phyloP scores from a whole-genome alignment of 352 stramenopile species.

The Phytophthora pistaciae region DNA sequence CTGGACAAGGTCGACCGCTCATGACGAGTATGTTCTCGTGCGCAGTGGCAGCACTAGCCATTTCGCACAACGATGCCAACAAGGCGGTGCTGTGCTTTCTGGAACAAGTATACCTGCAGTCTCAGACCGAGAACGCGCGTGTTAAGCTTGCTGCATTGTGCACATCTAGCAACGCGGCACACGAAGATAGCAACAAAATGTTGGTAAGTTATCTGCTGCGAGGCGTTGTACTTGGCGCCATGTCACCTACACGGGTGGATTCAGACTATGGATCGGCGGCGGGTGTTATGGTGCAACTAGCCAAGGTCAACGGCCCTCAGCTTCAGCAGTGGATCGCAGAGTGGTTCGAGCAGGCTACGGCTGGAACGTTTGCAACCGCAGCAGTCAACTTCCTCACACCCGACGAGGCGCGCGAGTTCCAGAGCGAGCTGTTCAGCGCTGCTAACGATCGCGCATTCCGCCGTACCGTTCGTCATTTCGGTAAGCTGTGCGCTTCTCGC shows the following conservation, averaged over 20 bases:
- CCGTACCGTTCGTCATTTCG: slow-evolving; percentile 80
- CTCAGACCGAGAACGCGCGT: slow-evolving; percentile 18
- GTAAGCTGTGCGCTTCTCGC: slow-evolving; percentile 80
- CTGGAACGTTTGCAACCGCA: slow-evolving; percentile 42
- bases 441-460: slow-evolving; percentile 77
- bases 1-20: slow-evolving; percentile 42
- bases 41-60: slow-evolving; percentile 85
- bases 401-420: slow-evolving; percentile 71
- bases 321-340: slow-evolving; percentile 70
- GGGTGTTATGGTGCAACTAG: slow-evolving; percentile 75
- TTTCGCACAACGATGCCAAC: slow-evolving; percentile 96
- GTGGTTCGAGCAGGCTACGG: slow-evolving; percentile 70
- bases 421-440: slow-evolving; percentile 71
- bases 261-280: slow-evolving; percentile 83
- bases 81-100: slow-evolving; percentile 95
- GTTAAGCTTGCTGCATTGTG: slow-evolving; percentile 38
- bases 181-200: slow-evolving; percentile 45
- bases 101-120: slow-evolving; percentile 60
- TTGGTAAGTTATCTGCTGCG: slow-evolving; percentile 70
- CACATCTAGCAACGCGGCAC: slow-evolving; percentile 11
- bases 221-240: slow-evolving; percentile 69
- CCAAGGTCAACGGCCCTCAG: slow-evolving; percentile 64
- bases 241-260: slow-evolving; percentile 75
- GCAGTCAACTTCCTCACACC: slow-evolving; percentile 64
- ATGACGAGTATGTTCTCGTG: slow-evolving; percentile 88